These are phyloP conservation scores for Asclepias syriaca DNA, from an alignment of 257 asterid species.

Conservation along the genomic window DNA sequence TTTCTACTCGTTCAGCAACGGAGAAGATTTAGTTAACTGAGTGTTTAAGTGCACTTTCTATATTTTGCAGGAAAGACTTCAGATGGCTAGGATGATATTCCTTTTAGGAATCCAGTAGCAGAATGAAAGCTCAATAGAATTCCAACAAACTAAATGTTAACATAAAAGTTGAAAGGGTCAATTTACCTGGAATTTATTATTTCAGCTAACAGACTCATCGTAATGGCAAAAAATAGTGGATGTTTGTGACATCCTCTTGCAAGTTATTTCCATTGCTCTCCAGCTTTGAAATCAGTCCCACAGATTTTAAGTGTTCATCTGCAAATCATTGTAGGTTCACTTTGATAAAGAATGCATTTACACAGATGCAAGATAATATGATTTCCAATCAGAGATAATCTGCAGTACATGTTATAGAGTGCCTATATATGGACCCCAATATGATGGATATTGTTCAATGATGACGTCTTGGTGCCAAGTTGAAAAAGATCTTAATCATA, in stretches of 20 bases:
- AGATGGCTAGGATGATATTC: background rate
- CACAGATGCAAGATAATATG: background rate
- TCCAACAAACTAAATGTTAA: background rate
- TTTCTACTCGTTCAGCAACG: background rate
- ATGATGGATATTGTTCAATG: background rate
- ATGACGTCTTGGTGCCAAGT: background rate
- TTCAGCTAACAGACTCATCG: conserved; percentile 84
- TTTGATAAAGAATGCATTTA: background rate
- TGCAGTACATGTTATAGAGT: background rate
- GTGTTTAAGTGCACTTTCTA: background rate
- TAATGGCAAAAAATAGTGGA: conserved; percentile 80
- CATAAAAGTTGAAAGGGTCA: background rate
- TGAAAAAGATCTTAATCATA: background rate
- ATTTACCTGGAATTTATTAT: conserved; percentile 85
- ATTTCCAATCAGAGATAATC: background rate
- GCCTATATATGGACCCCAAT: background rate
- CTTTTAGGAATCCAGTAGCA: background rate
- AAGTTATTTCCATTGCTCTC: conserved; percentile 25
- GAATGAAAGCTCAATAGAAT: background rate
- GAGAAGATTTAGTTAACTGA: background rate
- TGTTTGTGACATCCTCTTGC: conserved; percentile 51
- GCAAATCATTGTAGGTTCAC: conserved; percentile 20
- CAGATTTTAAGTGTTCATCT: conserved; percentile 43
- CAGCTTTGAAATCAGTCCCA: conserved; percentile 28
- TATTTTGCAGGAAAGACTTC: background rate